A percentile compares a stretch with the other conserved stretches of the same genome.
These are phyloP conservation scores for Ogataea pini DNA, from an alignment of 805 yeast species.

Conservation along the genomic window DNA sequence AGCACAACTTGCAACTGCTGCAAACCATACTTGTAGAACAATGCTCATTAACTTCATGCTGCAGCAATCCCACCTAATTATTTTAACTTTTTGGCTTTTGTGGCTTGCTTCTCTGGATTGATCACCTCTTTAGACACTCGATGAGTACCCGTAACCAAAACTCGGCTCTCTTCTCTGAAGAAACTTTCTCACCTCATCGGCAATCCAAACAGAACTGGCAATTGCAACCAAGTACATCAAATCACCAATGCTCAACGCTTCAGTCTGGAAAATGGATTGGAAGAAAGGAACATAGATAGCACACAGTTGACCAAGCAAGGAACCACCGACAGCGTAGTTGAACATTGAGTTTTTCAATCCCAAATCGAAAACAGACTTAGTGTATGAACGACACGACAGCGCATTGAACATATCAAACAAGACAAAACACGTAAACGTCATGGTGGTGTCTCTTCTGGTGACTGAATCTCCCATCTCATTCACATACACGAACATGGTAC, in stretches of 20 bases:
- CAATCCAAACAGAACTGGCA: constrained; percentile 80
- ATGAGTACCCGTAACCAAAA: constrained; percentile 30
- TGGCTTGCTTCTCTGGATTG: not conserved
- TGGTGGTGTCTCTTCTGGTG: constrained; percentile 95
- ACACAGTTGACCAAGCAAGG: constrained; percentile 85
- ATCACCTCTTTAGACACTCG: constrained; percentile 25
- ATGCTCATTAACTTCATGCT: too few relatives aligned
- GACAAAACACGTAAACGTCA: constrained; percentile 98
- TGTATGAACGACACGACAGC: constrained; percentile 83
- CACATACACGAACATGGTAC: constrained; percentile 85
- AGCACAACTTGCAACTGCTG: too few relatives aligned
- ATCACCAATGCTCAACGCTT: constrained; percentile 75
- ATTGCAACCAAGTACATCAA: constrained; percentile 59
- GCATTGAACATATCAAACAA: constrained; percentile 97
- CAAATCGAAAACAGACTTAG: constrained; percentile 78
- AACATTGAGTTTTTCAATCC: constrained; percentile 89
- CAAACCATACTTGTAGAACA: too few relatives aligned
- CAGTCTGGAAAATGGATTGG: constrained; percentile 93
- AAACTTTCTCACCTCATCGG: constrained; percentile 79
- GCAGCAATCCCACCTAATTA: too few relatives aligned
- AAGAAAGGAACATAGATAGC: constrained; percentile 93
- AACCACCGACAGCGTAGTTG: constrained; percentile 87
- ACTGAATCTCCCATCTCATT: constrained; percentile 85
- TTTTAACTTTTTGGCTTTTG: too few relatives aligned
- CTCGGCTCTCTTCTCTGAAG: constrained; percentile 21